phyloP scores from a whole-genome alignment of 2,329 filamentous ascomycete genomes.

The Ceratocystis eucalypticola region DNA sequence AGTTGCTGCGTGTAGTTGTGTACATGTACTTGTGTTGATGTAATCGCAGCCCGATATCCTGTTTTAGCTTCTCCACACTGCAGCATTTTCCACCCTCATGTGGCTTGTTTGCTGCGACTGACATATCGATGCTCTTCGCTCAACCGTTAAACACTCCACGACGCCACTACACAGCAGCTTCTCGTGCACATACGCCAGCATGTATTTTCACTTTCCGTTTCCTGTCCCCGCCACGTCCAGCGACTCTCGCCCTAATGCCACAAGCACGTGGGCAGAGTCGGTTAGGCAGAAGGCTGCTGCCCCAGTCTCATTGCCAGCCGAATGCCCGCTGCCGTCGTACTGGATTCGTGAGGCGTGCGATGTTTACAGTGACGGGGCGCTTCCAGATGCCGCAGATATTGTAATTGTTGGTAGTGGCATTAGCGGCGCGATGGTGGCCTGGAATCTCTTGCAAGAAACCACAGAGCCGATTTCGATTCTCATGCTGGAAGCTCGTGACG shows the following conservation, averaged over 20 bases:
- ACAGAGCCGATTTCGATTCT: constrained; percentile 20
- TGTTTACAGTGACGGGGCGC: constrained; percentile 20
- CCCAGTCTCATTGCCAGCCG: constrained; percentile 5
- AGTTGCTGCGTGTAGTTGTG: not conserved
- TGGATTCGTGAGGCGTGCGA: constrained; percentile 23
- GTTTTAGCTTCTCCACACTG: not conserved
- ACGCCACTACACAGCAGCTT: not conserved
- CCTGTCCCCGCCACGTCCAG: constrained; percentile 9
- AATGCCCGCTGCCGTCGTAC: constrained; percentile 13
- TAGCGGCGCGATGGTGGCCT: constrained; percentile 32
- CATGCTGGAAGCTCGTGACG: constrained; percentile 27
- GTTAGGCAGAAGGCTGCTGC: constrained; percentile 4
- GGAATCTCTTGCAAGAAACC: constrained; percentile 21
- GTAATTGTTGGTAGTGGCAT: constrained; percentile 44
- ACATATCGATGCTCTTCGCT: too few relatives aligned
- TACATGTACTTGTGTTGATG: not conserved
- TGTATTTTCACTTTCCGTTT: constrained; percentile 17
- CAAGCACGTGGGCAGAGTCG: constrained; percentile 6
- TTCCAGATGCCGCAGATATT: constrained; percentile 33
- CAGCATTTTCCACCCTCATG: not conserved
- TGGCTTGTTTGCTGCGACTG: too few relatives aligned
- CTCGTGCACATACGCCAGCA: not conserved
- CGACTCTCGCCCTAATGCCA: not conserved
- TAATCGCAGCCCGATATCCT: not conserved
- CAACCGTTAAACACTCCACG: too few relatives aligned